A percentile compares a stretch with the other conserved stretches of the same genome.
phyloP scores from a whole-genome alignment of 2,329 filamentous ascomycete genomes.

The Aspergillus aculeatus region DNA sequence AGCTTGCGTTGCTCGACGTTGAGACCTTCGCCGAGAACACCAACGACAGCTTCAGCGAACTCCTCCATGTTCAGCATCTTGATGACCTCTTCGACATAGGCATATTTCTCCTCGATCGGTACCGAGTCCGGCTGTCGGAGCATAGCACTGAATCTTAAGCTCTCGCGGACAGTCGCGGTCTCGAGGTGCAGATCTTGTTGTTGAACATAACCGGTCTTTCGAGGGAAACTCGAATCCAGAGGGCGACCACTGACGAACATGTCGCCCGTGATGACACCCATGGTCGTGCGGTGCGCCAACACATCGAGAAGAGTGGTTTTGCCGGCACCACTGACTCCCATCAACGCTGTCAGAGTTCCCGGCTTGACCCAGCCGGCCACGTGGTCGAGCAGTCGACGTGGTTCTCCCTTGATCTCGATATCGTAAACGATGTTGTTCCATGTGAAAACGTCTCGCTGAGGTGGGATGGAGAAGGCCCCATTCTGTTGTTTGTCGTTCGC shows the following conservation, averaged over 20 bases:
- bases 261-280: constrained; percentile 82
- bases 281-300: constrained; percentile 76
- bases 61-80: constrained; percentile 83
- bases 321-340: constrained; percentile 86
- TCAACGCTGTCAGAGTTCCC: constrained; percentile 81
- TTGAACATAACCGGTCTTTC: constrained; percentile 58
- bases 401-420: constrained; percentile 71
- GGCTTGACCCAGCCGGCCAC: constrained; percentile 93
- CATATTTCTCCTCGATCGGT: constrained; percentile 70
- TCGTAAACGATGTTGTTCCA: constrained; percentile 80
- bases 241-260: constrained; percentile 74
- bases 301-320: constrained; percentile 88
- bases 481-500: not conserved
- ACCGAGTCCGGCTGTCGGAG: constrained; percentile 77
- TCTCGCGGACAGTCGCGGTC: constrained; percentile 83
- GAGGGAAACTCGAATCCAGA: constrained; percentile 54
- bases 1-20: constrained; percentile 65
- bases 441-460: constrained; percentile 73
- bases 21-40: constrained; percentile 75
- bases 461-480: constrained; percentile 38
- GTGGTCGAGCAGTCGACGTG: constrained; percentile 72
- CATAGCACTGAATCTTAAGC: constrained; percentile 78
- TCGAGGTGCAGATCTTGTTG: constrained; percentile 85
- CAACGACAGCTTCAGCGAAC: constrained; percentile 84
- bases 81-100: constrained; percentile 85